Base-by-base conservation (phyloP, 192 early-diverging fungal genomes). In the Spinellus fusiger region DNA sequence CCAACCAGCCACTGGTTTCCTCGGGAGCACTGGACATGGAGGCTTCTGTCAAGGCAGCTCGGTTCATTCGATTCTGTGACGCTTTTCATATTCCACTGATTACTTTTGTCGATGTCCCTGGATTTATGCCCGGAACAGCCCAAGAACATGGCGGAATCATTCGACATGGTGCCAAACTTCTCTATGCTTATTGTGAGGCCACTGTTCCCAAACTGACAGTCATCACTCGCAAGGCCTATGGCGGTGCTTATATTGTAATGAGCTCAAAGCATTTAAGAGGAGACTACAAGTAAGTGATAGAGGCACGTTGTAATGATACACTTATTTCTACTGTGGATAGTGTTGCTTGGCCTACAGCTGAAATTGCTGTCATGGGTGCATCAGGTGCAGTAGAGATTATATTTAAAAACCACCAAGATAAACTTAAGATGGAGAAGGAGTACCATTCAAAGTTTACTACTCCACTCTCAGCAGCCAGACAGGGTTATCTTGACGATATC, bases 191-290 rank as follows among this genome's bases (percentile, higher is more conserved):
- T 63, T 91, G 91, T 31, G 95, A 98, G 74, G 93, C 95, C 5
- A 98, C 95, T 6, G 93, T 95, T 13, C 95, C 95, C 40, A 98
- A 98, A 75, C 84, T 98, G 29, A 95, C 94, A 6, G 77, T 98
- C 22, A 96, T 96, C 51, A 93, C 90, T 20, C 77, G 95, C 22
- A 98, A 98, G 75, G 95, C 95, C 5, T 98, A 98, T 63, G 95
- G 95, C 54, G 95, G 95, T 38, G 95, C 95, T 6, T 96, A 98
- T 70, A 92, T 93, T 75, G 95, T 98, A 18, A 98, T 98, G 95
- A 82, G 81, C 59, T 94, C 92, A 8, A 98, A 98, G 79, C 95
- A 98, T 83, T 75, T 98, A 63, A 77, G 91, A 18, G 95, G 94
- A 52, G 95, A 98, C 61, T 61, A 84, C 46, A 74, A 74, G 72